A percentile compares a stretch with the other conserved stretches of the same genome.
These are phyloP conservation scores for Aspergillus puulaauensis DNA, from an alignment of 2,329 filamentous ascomycete genomes.

Conservation along the genomic window DNA sequence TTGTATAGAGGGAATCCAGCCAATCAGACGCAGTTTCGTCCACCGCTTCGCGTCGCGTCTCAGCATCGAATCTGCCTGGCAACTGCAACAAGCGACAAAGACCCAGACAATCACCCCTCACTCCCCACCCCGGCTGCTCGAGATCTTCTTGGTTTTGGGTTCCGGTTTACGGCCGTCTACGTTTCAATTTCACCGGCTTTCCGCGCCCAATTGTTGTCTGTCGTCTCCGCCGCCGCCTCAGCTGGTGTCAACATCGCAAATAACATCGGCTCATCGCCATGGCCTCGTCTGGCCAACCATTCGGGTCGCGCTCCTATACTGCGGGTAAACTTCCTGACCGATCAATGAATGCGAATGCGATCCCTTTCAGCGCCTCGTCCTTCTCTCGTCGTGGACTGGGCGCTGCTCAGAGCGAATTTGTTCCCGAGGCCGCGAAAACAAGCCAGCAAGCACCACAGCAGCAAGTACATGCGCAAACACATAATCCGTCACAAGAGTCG, in stretches of 20 bases:
- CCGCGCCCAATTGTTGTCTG: not conserved
- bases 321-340: slow-evolving; percentile 56
- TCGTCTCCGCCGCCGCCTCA: not conserved
- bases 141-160: not conserved
- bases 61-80: not conserved
- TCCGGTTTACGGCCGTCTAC: not conserved
- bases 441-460: slow-evolving; percentile 31
- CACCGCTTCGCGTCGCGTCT: slow-evolving; percentile 26
- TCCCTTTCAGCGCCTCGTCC: slow-evolving; percentile 44
- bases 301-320: slow-evolving; percentile 54
- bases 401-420: slow-evolving; percentile 27
- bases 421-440: slow-evolving; percentile 27
- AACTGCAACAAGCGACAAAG: slow-evolving; percentile 1
- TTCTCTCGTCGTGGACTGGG: slow-evolving; percentile 41
- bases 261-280: slow-evolving; percentile 32
- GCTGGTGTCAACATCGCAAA: slow-evolving; percentile 7
- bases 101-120: not conserved
- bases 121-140: not conserved
- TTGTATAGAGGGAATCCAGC: slow-evolving; percentile 4
- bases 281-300: slow-evolving; percentile 56
- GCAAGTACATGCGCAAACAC: slow-evolving; percentile 42
- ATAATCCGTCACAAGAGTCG: slow-evolving; percentile 45
- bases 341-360: slow-evolving; percentile 41
- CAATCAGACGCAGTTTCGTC: slow-evolving; percentile 14
- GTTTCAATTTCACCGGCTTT: not conserved